Evolutionary conservation across 441 rosid genomes (phyloP).

Genomic region (Adansonia madagascariensis): DNA sequence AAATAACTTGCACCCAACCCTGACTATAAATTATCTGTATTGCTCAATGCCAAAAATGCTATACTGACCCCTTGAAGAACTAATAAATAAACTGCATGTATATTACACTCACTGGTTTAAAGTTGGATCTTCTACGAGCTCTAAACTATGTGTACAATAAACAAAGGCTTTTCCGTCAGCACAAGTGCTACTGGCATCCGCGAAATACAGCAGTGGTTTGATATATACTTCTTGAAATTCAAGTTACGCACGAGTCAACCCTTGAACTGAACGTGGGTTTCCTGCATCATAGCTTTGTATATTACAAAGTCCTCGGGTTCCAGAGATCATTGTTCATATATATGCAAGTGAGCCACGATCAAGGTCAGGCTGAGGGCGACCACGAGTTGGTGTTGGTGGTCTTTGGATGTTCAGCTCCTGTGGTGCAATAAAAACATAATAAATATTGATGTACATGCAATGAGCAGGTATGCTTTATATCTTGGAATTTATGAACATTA

Average conservation of each 20-base stretch:
- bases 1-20: constrained; percentile 3
- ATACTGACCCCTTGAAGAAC: neutral
- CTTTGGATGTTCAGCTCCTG: constrained; percentile 98
- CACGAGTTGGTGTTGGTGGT: constrained; percentile 96
- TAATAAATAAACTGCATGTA: constrained; percentile 26
- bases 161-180: constrained; percentile 18
- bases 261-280: neutral
- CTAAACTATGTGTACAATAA: constrained; percentile 29
- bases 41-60: neutral
- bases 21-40: neutral
- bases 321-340: constrained; percentile 54
- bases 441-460: neutral
- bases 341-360: constrained; percentile 93
- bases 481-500: constrained; percentile 24
- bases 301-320: constrained; percentile 18
- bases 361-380: constrained; percentile 92
- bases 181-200: neutral
- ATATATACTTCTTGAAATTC: neutral
- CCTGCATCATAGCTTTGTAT: constrained; percentile 4
- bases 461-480: neutral
- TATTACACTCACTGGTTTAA: constrained; percentile 30
- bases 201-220: neutral
- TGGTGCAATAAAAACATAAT: constrained; percentile 15
- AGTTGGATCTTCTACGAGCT: constrained; percentile 28
- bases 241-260: neutral